Evolutionary conservation across 2,329 filamentous ascomycete genomes (phyloP).

Genomic region (Teratosphaeria epicoccoides): DNA sequence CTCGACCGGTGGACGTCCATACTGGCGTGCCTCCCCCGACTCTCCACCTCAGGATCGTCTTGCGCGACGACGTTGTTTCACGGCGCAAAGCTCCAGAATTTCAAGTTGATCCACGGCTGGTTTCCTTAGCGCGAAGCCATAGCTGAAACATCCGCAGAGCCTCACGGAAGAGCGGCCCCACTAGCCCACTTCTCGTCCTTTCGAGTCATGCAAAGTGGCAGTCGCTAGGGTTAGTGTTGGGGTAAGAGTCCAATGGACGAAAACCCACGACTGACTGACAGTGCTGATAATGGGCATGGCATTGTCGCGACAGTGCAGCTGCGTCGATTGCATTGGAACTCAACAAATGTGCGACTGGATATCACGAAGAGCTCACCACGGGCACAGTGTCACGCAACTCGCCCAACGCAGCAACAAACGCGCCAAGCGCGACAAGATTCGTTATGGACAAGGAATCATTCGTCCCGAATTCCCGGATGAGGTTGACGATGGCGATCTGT

Average conservation of each 20-base stretch:
- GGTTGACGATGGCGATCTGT: not conserved
- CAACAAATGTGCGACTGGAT: not conserved
- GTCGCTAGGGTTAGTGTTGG: not conserved
- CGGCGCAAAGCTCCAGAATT: not conserved
- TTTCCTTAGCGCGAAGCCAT: not conserved
- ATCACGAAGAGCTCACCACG: not conserved
- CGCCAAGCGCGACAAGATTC: not conserved
- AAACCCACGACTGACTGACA: no score
- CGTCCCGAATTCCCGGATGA: not conserved
- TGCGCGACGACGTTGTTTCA: not conserved
- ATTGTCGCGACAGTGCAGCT: not conserved
- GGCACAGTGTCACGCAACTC: not conserved
- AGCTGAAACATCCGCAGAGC: not conserved
- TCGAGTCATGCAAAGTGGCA: not conserved
- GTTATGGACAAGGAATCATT: not conserved
- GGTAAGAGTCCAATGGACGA: no score
- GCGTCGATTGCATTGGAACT: not conserved
- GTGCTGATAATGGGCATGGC: not conserved
- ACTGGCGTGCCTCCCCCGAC: not conserved
- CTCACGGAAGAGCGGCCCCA: not conserved
- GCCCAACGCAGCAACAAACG: not conserved
- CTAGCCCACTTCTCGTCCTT: no score
- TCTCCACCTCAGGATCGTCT: not conserved
- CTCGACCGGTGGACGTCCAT: constrained; percentile 98
- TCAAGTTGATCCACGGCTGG: not conserved